Evolutionary conservation across 2,329 filamentous ascomycete genomes (phyloP), one percentile per base, ranked within the genome.

Genomic region (Iodosphaeria phyllophila): DNA sequence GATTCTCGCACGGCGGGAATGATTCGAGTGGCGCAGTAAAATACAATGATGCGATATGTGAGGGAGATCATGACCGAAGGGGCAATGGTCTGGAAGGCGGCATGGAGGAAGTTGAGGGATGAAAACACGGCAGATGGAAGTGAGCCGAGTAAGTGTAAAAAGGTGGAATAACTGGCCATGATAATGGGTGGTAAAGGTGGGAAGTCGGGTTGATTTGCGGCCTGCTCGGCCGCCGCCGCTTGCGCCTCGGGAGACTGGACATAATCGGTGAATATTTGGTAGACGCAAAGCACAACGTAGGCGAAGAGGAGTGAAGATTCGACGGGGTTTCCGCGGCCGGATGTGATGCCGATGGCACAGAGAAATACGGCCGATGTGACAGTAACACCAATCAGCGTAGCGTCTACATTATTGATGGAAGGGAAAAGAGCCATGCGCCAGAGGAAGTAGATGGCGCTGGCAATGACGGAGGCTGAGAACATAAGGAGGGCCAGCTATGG

Each of bases 261-360:
- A 52, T 95, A 95, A 52, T 98, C 89, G 40, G 89, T 98, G 50
- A 95, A 95, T 48, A 95, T 95, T 50, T 98, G 89, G 54, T 95
- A 98, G 43, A 95, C 78, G 56, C 86, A 95, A 33, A 98, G 73
- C n/a, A 92, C 89, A 32, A 93, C 71, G 50, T 98, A 98, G 41
- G 89, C 86, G 44, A 98, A 95, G 30, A 98, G 64, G 8, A 98
- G 59, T 13, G 86, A 92, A 37, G 82, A 92, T 52, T 98, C 86
- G 27, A 95, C 78, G 3, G 86, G 82, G 41, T 92, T 98, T 32
- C 89, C 89, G 39, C 84, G 74, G 2, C 86, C 86, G 40, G 80
- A 92, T 32, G 78, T 79, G 38, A 95, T 93, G 14, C 89, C 89
- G 61, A 86, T 93, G 9, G 77, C 79, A 46, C 82, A 89, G 9